Evolutionary conservation across 192 early-diverging fungal genomes (phyloP).

Genomic region (Dissophora ornata): DNA sequence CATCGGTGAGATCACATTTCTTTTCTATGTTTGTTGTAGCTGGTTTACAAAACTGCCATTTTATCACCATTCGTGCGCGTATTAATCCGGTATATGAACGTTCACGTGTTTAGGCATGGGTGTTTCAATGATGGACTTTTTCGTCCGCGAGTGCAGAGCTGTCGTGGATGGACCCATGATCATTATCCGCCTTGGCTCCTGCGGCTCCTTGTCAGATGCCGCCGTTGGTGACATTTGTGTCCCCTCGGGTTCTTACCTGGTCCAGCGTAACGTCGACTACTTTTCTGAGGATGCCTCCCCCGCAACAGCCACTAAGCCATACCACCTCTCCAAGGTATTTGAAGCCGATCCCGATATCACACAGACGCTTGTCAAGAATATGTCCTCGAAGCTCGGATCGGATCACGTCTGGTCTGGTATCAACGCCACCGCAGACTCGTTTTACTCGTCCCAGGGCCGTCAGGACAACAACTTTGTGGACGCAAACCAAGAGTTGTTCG

Average conservation of each 20-base stretch:
- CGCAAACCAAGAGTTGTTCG: constrained; percentile 75
- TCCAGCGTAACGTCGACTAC: constrained; percentile 80
- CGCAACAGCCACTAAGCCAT: constrained; percentile 54
- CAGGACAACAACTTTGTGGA: constrained; percentile 79
- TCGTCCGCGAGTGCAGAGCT: constrained; percentile 87
- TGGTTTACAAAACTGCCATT: background rate
- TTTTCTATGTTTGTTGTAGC: background rate
- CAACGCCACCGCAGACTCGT: constrained; percentile 84
- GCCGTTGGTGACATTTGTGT: constrained; percentile 76
- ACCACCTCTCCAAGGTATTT: constrained; percentile 71
- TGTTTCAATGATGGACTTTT: constrained; percentile 89
- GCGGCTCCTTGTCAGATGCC: constrained; percentile 76
- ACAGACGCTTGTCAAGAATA: constrained; percentile 34
- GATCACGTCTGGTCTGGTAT: constrained; percentile 66
- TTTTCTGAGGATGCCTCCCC: constrained; percentile 59
- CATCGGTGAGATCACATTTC: constrained; percentile 57
- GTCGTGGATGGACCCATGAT: constrained; percentile 79
- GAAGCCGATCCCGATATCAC: constrained; percentile 70
- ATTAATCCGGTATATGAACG: too few relatives aligned
- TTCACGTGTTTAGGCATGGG: constrained; percentile 77
- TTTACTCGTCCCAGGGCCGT: constrained; percentile 89
- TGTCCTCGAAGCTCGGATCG: constrained; percentile 54
- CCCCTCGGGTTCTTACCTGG: constrained; percentile 70
- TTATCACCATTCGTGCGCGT: too few relatives aligned
- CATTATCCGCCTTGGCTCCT: constrained; percentile 89